These are phyloP conservation scores for Urochloa ruziziensis DNA, from an alignment of 176 grass and related monocot species.

Conservation along the genomic window DNA sequence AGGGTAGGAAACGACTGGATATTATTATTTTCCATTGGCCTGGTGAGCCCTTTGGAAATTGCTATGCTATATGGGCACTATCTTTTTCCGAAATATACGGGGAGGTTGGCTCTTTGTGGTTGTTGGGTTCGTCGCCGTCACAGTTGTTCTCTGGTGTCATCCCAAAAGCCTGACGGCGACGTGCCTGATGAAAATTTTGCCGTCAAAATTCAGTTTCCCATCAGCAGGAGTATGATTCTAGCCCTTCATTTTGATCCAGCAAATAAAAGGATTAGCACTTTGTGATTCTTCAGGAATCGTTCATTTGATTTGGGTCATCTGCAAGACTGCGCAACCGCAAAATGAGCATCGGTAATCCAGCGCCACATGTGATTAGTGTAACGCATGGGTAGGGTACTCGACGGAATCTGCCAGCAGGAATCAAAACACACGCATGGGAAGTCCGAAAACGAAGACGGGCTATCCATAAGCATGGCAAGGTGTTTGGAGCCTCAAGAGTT, in stretches of 20 bases:
- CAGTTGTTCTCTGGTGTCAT: not conserved
- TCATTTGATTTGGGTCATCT: not conserved
- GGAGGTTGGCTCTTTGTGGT: constrained; percentile 1
- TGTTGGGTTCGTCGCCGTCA: constrained; percentile 18
- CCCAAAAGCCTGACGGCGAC: not conserved
- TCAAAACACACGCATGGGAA: not conserved
- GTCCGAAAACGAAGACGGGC: not conserved
- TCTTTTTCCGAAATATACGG: not conserved
- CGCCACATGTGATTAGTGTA: not conserved
- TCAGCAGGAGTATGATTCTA: not conserved
- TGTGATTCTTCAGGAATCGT: no score
- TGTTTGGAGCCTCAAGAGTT: constrained; percentile 4
- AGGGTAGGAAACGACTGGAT: constrained; percentile 38
- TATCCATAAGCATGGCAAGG: constrained; percentile 35
- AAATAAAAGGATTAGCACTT: not conserved
- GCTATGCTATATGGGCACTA: not conserved
- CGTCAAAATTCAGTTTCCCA: not conserved
- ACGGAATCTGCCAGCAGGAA: not conserved
- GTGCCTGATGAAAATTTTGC: not conserved
- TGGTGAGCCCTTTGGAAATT: not conserved
- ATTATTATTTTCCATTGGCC: constrained; percentile 14
- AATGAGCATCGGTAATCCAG: not conserved
- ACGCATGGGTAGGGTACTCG: not conserved
- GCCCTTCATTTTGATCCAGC: not conserved
- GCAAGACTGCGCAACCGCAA: not conserved